phyloP scores from a whole-genome alignment of 2,329 filamentous ascomycete genomes.

The Colletotrichum abscissum region DNA sequence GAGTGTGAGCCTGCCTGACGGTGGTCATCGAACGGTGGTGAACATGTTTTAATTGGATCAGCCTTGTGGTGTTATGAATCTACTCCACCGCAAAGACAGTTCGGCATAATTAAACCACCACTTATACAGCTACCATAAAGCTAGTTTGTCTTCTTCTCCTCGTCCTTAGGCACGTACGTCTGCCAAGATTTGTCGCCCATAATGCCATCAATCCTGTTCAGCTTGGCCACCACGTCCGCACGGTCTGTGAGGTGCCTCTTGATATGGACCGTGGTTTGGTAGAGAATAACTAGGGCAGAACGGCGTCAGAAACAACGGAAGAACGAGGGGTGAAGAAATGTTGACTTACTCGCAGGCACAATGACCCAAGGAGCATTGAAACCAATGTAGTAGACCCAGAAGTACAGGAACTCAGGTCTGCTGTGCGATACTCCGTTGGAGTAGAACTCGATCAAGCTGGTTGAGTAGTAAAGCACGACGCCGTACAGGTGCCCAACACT shows the following conservation, averaged over 20 bases:
- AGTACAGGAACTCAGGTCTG: conserved; percentile 70
- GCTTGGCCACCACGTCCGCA: neutral
- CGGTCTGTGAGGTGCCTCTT: neutral
- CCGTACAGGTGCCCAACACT: conserved; percentile 70
- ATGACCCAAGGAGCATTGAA: conserved; percentile 72
- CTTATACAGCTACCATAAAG: neutral
- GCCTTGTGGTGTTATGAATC: neutral
- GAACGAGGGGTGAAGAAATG: neutral
- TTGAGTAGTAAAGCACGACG: conserved; percentile 71
- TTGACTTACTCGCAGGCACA: conserved; percentile 63
- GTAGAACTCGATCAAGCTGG: conserved; percentile 61
- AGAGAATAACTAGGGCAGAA: conserved; percentile 12
- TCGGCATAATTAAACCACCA: neutral
- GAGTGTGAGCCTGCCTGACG: neutral
- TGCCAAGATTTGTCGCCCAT: neutral
- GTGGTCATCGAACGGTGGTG: neutral
- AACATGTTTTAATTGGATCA: neutral
- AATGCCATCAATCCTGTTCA: neutral
- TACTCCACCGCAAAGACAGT: neutral
- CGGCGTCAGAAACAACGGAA: neutral
- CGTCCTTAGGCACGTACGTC: neutral
- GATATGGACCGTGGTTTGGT: neutral
- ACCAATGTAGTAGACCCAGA: conserved; percentile 72
- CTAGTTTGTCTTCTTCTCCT: neutral
- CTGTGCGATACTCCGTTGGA: conserved; percentile 61